Evolutionary conservation across 2,329 filamentous ascomycete species (phyloP).

Genomic region (Sclerotinia sclerotiorum): DNA sequence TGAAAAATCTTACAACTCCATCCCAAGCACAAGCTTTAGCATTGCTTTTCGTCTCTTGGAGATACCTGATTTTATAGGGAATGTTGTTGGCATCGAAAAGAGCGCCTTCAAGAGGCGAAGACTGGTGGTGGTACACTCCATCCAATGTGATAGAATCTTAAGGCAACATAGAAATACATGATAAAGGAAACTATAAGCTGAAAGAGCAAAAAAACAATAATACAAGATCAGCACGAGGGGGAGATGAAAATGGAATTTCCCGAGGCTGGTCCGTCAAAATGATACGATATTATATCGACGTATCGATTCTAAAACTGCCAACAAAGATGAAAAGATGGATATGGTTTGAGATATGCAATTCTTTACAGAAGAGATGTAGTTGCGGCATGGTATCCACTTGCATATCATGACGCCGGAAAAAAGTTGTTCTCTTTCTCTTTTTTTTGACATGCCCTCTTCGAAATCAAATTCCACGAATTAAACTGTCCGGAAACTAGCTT

Average conservation of each 20-base stretch:
- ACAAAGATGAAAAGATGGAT: neutral
- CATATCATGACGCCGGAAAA: neutral
- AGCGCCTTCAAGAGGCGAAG: neutral
- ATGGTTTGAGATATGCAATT: neutral
- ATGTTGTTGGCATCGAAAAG: neutral
- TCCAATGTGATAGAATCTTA: neutral
- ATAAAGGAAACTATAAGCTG: neutral
- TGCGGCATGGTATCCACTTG: neutral
- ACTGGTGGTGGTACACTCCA: neutral
- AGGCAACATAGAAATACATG: neutral
- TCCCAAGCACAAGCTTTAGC: neutral
- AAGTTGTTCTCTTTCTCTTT: neutral
- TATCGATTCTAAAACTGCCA: neutral
- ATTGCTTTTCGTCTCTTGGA: neutral
- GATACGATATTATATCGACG: neutral
- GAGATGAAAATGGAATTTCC: neutral
- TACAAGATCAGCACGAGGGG: neutral
- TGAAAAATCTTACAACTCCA: neutral
- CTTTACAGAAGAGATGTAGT: neutral
- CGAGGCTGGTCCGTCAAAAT: neutral
- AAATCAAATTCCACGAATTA: neutral
- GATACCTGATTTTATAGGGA: no score
- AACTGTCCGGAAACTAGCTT: neutral
- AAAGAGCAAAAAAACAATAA: neutral
- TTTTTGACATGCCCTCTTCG: neutral